Base-by-base conservation (phyloP, 2,329 filamentous ascomycete genomes). In the Scedosporium aurantiacum region DNA sequence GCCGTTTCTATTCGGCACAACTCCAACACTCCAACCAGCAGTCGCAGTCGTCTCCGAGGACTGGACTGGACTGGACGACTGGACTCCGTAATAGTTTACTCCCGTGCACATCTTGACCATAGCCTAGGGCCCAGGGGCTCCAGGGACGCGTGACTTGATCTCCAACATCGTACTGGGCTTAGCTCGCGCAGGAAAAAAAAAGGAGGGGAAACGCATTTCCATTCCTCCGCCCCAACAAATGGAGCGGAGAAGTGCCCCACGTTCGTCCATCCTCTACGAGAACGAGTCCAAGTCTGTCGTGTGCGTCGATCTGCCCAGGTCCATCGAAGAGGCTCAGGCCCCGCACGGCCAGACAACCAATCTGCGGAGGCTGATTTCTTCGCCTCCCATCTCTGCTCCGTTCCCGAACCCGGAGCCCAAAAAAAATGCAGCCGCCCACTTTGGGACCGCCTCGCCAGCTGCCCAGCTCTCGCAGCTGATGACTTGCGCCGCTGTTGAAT, bases 231-330 rank as follows among this genome's bases (percentile, higher is more conserved):
- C 8, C 28, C 40, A 32, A 21, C 18, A 37, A 21, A 54, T 41
- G 45, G 27, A 60, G 12, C 27, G 47, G 16, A 50, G 8, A 60
- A 27, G 27, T 37, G 28, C 58, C 58, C 58, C 45, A 28, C 52
- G 63, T 12, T 66, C 70, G 2, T 73, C 71, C 18, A 62, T 74
- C 25, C 68, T 76, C 59, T 76, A 69, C 63, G 67, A 70, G 57
- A 71, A 63, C 64, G 45, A 56, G 4, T 69, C 73, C 65, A 68
- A 73, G 57, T 76, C 79, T 55, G 72, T 86, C 60, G 75, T 83
- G 23, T 70, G 91, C 27, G 71, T 91, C 59, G 89, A 92, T 67
- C 82, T 91, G 55, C 88, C 89, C 25, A 75, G 78, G 18, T 89
- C 89, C 1, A 81, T 91, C 45, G 85, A 88, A 65, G 77, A 83